Evolutionary conservation across 148 eudicot genomes (phyloP).

Genomic region (Selenicereus undatus): DNA sequence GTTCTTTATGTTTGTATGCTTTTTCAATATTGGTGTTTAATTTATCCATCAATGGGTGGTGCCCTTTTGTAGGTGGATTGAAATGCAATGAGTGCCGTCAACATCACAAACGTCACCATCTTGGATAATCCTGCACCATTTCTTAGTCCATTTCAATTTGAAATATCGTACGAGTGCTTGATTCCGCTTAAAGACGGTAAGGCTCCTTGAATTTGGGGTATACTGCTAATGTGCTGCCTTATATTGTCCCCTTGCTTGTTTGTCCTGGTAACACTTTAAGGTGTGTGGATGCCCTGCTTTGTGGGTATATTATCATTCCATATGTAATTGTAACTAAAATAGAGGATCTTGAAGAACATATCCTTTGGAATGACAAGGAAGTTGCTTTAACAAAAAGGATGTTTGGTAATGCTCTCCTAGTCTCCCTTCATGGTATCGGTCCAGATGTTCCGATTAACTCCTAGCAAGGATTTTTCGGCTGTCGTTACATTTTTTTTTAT

Average conservation of each 20-base stretch:
- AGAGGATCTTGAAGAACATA: background rate
- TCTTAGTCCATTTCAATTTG: conserved; percentile 29
- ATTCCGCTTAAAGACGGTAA: conserved; percentile 29
- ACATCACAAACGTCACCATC: conserved; percentile 31
- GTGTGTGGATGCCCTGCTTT: background rate
- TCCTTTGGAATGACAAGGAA: background rate
- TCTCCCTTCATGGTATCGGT: background rate
- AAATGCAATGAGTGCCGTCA: conserved; percentile 33
- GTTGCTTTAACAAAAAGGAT: background rate
- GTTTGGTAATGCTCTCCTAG: background rate
- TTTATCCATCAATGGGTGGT: background rate
- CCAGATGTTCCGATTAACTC: background rate
- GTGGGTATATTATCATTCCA: background rate
- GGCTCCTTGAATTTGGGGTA: background rate
- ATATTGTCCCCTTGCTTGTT: background rate
- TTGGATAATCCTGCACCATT: conserved; percentile 36
- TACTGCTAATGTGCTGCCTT: background rate
- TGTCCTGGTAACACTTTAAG: background rate
- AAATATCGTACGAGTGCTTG: conserved; percentile 33
- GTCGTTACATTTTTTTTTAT: too few relatives aligned
- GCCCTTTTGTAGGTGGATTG: background rate
- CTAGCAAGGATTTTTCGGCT: background rate
- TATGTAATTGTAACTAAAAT: background rate
- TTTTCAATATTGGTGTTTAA: background rate
- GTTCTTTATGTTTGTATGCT: background rate